Evolutionary conservation across 345 rosid species (phyloP).

Genomic region (Boechera stricta): DNA sequence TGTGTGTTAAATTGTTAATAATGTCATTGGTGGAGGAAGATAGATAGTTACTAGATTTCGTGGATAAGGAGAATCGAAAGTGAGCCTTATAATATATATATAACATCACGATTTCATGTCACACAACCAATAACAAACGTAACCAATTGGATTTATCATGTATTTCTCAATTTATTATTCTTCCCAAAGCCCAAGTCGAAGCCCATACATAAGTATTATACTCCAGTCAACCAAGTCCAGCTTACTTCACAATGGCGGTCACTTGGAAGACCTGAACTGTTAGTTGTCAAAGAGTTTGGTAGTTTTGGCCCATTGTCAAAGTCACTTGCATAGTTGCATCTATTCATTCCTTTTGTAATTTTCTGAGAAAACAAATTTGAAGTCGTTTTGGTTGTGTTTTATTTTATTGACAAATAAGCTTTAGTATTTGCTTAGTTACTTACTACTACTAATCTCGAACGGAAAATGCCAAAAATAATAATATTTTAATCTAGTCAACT

Average conservation of each 20-base stretch:
- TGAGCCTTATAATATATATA: conserved; percentile 13
- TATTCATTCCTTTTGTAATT: neutral
- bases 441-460: neutral
- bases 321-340: neutral
- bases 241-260: neutral
- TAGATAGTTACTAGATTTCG: conserved; percentile 7
- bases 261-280: neutral
- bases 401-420: neutral
- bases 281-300: conserved; percentile 25
- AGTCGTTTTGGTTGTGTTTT: neutral
- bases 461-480: neutral
- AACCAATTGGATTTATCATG: too few relatives aligned
- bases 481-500: neutral
- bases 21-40: conserved; percentile 18
- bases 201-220: neutral
- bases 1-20: neutral
- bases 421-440: neutral
- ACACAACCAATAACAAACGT: too few relatives aligned
- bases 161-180: neutral
- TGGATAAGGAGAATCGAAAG: conserved; percentile 45
- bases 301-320: conserved; percentile 1
- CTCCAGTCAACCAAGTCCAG: neutral
- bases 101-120: too few relatives aligned
- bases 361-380: neutral
- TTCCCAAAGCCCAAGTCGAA: neutral